phyloP scores from a whole-genome alignment of 257 asterid genomes.

The Lantana camara region DNA sequence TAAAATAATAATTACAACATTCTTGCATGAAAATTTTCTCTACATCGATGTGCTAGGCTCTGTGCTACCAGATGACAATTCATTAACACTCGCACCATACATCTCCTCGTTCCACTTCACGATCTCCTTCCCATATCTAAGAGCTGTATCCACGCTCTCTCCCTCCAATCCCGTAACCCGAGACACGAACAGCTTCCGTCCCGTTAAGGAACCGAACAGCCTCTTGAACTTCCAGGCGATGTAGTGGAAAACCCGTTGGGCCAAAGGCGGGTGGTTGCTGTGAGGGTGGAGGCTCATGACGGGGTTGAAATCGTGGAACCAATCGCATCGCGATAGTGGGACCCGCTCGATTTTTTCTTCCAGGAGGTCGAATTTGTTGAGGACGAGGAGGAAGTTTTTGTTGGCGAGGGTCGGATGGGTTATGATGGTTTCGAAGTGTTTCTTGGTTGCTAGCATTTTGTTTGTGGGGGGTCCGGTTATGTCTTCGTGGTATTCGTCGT shows the following conservation, averaged over 20 bases:
- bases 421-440: constrained; percentile 55
- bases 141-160: constrained; percentile 66
- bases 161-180: constrained; percentile 69
- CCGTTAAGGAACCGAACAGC: constrained; percentile 48
- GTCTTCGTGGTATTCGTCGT: constrained; percentile 59
- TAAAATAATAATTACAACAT: neutral
- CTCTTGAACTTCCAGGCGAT: constrained; percentile 73
- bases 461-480: constrained; percentile 56
- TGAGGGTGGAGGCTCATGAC: constrained; percentile 52
- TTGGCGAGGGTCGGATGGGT: constrained; percentile 56
- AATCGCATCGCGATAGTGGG: constrained; percentile 77
- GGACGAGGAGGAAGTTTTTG: constrained; percentile 67
- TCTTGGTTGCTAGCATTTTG: constrained; percentile 72
- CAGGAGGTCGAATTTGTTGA: constrained; percentile 79
- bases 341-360: constrained; percentile 59
- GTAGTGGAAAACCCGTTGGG: constrained; percentile 79
- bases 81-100: constrained; percentile 34
- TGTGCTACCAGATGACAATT: constrained; percentile 53
- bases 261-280: constrained; percentile 53
- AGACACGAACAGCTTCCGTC: constrained; percentile 63
- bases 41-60: constrained; percentile 65
- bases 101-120: constrained; percentile 74
- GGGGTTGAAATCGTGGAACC: constrained; percentile 80
- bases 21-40: constrained; percentile 8
- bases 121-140: constrained; percentile 67